Base-by-base conservation (phyloP, 805 yeast species). In the Zygosaccharomyces pseudorouxii region DNA sequence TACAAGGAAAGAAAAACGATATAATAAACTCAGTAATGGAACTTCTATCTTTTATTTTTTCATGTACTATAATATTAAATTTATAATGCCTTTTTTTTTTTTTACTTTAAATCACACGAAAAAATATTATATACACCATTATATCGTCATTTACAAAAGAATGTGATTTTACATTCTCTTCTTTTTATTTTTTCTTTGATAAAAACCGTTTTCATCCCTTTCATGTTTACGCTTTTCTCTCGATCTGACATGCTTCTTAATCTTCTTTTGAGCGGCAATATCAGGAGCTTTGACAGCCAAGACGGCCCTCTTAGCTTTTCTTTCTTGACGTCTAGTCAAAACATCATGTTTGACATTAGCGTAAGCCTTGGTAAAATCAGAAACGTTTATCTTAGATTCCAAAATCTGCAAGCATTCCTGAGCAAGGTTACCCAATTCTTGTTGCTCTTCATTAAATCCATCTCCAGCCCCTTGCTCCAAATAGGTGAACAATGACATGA, bases 271-370 rank as follows among this genome's bases (percentile, higher is more conserved):
- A 1, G 96, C 93, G n/a, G 88, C 83, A 37, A 78, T 68, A 12
- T 85, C 96, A 0, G 98, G 98, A 3, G 84, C 86, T 18, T 75
- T 77, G 9, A 90, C 74, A 2, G 89, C 85, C 62, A 88, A 69
- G 50, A 85, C 82, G 0, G 95, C 85, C 49, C 89, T 75, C 61
- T 82, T 84, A 0, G 86, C 77, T 62, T 76, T 81, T 67, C 97
- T 80, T 42, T 88, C 95, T 50, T 77, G 76, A 59, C 97, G 78
- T 65, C 88, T 79, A 30, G 71, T 71, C 25, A 67, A 69, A 20
- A 90, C 83, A 14, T 59, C 58, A 54, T 76, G 79, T 62, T 81
- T 80, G n/a, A 89, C 93, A 39, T 71, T 71, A 1, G 86, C 71
- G 60, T 82, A 84, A 1, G 79, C 68, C 18, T 71, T 64, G 10